Evolutionary conservation across 345 rosid species (phyloP), one percentile per base, ranked within the genome.

Genomic region (Dovyalis caffra): DNA sequence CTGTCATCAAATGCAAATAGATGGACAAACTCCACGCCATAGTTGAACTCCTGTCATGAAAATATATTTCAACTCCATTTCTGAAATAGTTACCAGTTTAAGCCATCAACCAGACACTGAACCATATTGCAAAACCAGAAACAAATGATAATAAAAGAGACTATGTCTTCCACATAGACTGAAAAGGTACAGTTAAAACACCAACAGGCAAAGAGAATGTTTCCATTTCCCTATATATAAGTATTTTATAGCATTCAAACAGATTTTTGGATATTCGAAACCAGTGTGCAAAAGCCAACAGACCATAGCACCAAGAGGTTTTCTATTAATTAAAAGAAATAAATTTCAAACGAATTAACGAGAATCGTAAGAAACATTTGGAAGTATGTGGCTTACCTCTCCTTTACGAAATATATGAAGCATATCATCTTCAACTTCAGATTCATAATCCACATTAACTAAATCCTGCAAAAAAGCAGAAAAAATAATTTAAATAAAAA

Each of bases 361-460:
- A 25, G 23, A 71, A 23, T 28, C 51, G 28, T 12, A 29, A 25
- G 43, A 6, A 47, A 29, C 0, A 60, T 26, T 26, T 25, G 47
- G 5, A 38, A 60, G 16, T 33, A 20, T 32, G 23, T n/a, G 21
- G 71, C 25, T 47, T 33, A 92, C 98, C 97, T 92, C 98, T 61
- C 98, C 98, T 81, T 92, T 94, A 71, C 97, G 90, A 78, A 92
- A 94, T 74, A 92, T 88, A 14, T 89, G 80, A 45, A 92, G 89
- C 57, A 94, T 87, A 77, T 94, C 98, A 34, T 92, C 97, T 83
- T 92, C 91, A 2, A 92, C 98, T 82, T 88, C 91, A 31, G 98
- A 86, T 83, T 94, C 98, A 66, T 78, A 92, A 81, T 94, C 98
- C 79, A 91, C 85, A 81, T 90, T 88, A 32, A 82, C 69, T 51